Conservation (phyloP, 306 rosid genomes). For the Prunus persica region Prunus_persica_NCBIv2 NC_034015.1:7661501-7662000, state of each 20-base stretch:
- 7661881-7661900: conserved; percentile 10
- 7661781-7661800: conserved; percentile 13
- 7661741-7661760: conserved; percentile 24
- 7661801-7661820: conserved; percentile 26
- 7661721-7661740: conserved; percentile 30
- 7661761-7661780: conserved; percentile 19
- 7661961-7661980: conserved; percentile 32
- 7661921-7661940: conserved; percentile 26
- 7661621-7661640: background rate
- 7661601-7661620: background rate
- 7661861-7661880: background rate
- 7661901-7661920: conserved; percentile 43
- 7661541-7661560: conserved; percentile 25
- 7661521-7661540: conserved; percentile 48
- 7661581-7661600: background rate
- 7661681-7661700: conserved; percentile 35
- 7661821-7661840: background rate
- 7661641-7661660: background rate
- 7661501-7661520: conserved; percentile 42
- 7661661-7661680: conserved; percentile 42
- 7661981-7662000: conserved; percentile 37
- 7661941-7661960: conserved; percentile 18
- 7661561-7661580: background rate
- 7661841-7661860: background rate
- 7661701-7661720: conserved; percentile 22